A percentile compares a stretch with the other conserved stretches of the same genome.
Evolutionary conservation across 495 filamentous ascomycete genomes (phyloP).

Genomic region (Aspergillus sclerotioniger): DNA sequence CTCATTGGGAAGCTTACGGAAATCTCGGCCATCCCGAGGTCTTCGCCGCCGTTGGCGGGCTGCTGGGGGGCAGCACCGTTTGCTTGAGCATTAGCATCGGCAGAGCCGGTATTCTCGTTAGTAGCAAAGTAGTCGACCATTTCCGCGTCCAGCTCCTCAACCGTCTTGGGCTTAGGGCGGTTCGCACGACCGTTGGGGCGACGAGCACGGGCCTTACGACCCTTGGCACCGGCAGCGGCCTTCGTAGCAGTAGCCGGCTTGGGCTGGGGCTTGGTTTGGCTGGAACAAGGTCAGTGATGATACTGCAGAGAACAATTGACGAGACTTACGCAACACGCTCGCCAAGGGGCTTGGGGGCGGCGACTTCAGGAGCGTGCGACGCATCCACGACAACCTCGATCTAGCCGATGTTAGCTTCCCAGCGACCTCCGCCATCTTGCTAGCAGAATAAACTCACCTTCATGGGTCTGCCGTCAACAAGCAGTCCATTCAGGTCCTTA

Average conservation of each 20-base stretch:
- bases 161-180: conserved; percentile 81
- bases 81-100: conserved; percentile 40
- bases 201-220: conserved; percentile 49
- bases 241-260: conserved; percentile 80
- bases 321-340: conserved; percentile 76
- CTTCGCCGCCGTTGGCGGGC: conserved; percentile 37
- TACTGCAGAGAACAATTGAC: neutral
- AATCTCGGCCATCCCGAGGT: conserved; percentile 55
- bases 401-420: conserved; percentile 30
- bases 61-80: conserved; percentile 38
- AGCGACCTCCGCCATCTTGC: neutral
- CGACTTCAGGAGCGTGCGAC: conserved; percentile 62
- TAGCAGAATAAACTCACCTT: conserved; percentile 58
- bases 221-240: conserved; percentile 42
- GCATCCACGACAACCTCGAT: conserved; percentile 88
- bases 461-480: conserved; percentile 86
- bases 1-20: conserved; percentile 29
- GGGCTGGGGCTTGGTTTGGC: conserved; percentile 70
- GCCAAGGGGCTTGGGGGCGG: conserved; percentile 69
- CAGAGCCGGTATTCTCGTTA: conserved; percentile 37
- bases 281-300: conserved; percentile 26
- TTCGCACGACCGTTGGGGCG: conserved; percentile 50
- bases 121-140: conserved; percentile 84
- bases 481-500: conserved; percentile 76
- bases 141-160: conserved; percentile 88